Conservation (phyloP, 202 grass and related monocot genomes). For the Alloteropsis angusta region DNA sequence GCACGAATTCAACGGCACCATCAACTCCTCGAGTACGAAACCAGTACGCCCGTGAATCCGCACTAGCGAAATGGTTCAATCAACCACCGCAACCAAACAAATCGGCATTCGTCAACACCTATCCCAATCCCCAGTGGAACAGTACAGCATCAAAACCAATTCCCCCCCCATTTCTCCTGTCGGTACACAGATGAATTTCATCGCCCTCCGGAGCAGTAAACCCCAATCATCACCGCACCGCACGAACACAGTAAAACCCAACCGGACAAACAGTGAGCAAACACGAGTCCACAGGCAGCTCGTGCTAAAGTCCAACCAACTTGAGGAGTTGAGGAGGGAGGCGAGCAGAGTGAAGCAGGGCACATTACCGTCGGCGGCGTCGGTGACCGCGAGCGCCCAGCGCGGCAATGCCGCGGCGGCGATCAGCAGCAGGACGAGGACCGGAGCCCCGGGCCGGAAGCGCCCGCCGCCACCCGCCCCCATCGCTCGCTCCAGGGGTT, state of each 20-base stretch:
- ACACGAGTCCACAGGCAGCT: not conserved
- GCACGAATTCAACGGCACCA: constrained; percentile 11
- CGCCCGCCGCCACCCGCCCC: not conserved
- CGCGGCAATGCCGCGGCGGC: constrained; percentile 30
- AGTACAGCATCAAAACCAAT: not conserved
- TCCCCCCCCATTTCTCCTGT: not conserved
- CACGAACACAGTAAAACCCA: not conserved
- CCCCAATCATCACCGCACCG: not conserved
- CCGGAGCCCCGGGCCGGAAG: not conserved
- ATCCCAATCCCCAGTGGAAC: not conserved
- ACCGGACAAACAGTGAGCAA: not conserved
- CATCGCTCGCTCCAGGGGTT: not conserved
- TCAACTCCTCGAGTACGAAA: not conserved
- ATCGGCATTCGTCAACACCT: not conserved
- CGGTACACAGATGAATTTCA: not conserved
- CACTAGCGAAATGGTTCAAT: not conserved
- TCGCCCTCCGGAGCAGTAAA: not conserved
- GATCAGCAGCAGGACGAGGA: constrained; percentile 9
- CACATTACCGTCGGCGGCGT: constrained; percentile 31
- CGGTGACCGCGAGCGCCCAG: constrained; percentile 26
- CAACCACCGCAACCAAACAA: not conserved
- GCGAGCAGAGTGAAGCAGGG: not conserved
- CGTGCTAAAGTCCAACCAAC: not conserved
- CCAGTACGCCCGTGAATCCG: not conserved
- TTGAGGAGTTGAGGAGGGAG: no score